phyloP scores from a whole-genome alignment of 1,139 yeast species.

The Lodderomyces pseudojiufengensis region DNA sequence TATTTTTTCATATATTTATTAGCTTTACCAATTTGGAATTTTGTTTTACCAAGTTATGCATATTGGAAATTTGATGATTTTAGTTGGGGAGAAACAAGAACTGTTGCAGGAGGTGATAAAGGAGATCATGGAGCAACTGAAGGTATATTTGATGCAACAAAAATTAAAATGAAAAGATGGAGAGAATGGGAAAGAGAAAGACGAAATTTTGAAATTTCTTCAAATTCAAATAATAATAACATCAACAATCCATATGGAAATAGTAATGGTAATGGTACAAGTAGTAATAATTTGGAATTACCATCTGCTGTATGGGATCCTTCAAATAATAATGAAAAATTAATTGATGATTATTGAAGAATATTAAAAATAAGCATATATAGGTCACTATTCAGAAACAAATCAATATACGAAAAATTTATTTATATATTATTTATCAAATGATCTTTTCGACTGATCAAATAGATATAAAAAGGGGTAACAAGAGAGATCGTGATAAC shows the following conservation, averaged over 20 bases:
- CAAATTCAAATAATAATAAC: not conserved
- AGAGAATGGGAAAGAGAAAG: constrained; percentile 83
- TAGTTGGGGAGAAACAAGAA: constrained; percentile 97
- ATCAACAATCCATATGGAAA: constrained; percentile 2
- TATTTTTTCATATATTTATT: constrained; percentile 81
- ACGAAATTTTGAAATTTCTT: constrained; percentile 22
- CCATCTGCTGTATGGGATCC: constrained; percentile 54
- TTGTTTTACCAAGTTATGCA: constrained; percentile 83
- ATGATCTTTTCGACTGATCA: too few relatives aligned
- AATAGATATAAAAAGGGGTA: too few relatives aligned
- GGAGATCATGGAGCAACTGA: constrained; percentile 64
- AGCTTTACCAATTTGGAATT: constrained; percentile 94
- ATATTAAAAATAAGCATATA: too few relatives aligned
- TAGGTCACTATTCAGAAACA: too few relatives aligned
- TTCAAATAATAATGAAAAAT: constrained; percentile 28
- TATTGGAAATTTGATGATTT: constrained; percentile 98
- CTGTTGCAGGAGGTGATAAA: constrained; percentile 68
- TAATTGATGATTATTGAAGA: constrained; percentile 17
- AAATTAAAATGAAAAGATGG: constrained; percentile 90
- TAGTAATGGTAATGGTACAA: constrained; percentile 1
- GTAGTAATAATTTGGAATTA: constrained; percentile 23
- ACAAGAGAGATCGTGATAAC: too few relatives aligned
- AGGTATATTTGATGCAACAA: constrained; percentile 86
- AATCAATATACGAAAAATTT: too few relatives aligned
- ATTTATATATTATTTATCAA: too few relatives aligned